Evolutionary conservation across 768 basidiomycete genomes (phyloP).

Genomic region (Serendipita sp.): DNA sequence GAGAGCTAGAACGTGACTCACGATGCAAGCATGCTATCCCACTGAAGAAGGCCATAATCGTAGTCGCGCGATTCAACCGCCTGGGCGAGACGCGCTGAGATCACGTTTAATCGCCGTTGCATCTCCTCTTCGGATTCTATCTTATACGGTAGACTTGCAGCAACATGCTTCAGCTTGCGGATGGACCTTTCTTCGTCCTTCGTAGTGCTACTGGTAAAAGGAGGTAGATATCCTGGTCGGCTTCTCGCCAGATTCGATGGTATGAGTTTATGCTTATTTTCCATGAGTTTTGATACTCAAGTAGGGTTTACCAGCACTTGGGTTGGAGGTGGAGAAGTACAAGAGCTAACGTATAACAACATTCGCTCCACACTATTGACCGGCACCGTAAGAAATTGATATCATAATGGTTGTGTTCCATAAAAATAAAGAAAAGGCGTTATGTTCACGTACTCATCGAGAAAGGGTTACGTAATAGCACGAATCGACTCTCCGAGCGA

Average conservation of each 20-base stretch:
- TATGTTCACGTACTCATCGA: not conserved
- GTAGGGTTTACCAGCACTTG: not conserved
- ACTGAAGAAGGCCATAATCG: slow-evolving; percentile 62
- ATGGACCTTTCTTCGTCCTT: not conserved
- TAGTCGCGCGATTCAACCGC: slow-evolving; percentile 67
- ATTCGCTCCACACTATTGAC: not conserved
- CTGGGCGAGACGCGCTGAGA: slow-evolving; percentile 39
- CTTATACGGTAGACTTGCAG: slow-evolving; percentile 53
- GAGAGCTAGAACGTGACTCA: slow-evolving; percentile 27
- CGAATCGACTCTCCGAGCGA: not conserved
- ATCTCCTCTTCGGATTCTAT: slow-evolving; percentile 63
- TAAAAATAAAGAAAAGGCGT: too few relatives aligned
- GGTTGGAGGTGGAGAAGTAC: not conserved
- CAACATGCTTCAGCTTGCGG: slow-evolving; percentile 43
- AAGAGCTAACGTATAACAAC: not conserved
- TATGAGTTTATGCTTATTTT: not conserved
- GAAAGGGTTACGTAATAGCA: not conserved
- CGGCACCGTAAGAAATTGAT: too few relatives aligned
- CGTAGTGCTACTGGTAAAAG: not conserved
- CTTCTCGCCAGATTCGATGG: slow-evolving; percentile 7
- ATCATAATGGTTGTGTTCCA: too few relatives aligned
- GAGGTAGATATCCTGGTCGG: not conserved
- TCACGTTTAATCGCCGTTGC: slow-evolving; percentile 59
- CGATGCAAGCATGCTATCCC: slow-evolving; percentile 65
- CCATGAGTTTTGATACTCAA: too few relatives aligned